Base-by-base conservation (phyloP, 1,139 yeast genomes). In the Kurtzmaniella quercitrusa region DNA sequence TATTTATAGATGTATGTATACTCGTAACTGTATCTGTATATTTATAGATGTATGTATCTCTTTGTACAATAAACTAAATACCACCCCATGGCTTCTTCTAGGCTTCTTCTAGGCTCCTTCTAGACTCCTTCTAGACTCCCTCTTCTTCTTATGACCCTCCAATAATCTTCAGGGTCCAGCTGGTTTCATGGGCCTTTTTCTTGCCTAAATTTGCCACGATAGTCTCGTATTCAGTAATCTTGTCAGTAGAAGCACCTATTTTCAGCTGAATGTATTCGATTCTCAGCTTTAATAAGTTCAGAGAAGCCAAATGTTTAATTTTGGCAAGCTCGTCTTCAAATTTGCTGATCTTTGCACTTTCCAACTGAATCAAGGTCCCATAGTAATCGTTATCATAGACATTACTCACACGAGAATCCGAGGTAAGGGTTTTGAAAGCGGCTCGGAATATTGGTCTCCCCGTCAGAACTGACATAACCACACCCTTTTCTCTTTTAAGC, bases 381-480 rank as follows among this genome's bases (percentile, higher is more conserved):
- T 84, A 65, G 50, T 82, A 80, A 25, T 79, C 75, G 2, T 82
- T 71, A 58, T 89, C 95, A 62, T 87, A 75, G 18, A 80, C 70
- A 21, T 79, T 80, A 48, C 70, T 76, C 10, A 87, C 66, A 34
- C 75, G 73, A 14, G 67, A 56, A 58, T 89, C 93, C 1, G 68
- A 56, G 3, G 82, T 74, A 56, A 93, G 70, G 45, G 78, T 75
- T 45, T 70, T 59, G 66, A 93, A 93, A 0, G 98, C 96, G 0
- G 93, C 89, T 48, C 77, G 77, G 60, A 73, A 91, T 19, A 93
- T 68, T 1, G 98, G 98, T 55, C 91, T 82, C 0, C 96, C 95
- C 1, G 95, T 88, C 31, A 68, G 64, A 27, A 93, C 77, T 7
- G 77, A 75, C 41, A 73, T 68, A 34, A 90, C 66, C 14, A 91